Evolutionary conservation across 1,139 yeast species (phyloP), one percentile per base, ranked within the genome.

Genomic region (Protomyces arabidopsidicola): DNA sequence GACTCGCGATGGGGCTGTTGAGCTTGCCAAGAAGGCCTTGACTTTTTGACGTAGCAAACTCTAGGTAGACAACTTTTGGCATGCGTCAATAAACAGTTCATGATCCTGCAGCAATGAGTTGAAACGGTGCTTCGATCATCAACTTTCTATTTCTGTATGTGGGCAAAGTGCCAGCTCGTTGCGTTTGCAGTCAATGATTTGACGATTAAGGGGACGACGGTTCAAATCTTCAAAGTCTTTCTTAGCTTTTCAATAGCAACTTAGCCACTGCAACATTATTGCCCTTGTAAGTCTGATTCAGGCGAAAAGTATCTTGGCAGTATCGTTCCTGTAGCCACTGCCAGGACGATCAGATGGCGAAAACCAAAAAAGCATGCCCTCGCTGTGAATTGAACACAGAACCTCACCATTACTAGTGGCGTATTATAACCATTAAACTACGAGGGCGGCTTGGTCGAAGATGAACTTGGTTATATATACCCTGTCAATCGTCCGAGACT

Each of bases 1-100:
- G 72, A 81, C 95, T 38, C 78, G 81, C 69, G 97, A 90, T 60
- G 88, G 88, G 31, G 98, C 87, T 18, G 75, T 89, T 65, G 76
- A 82, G 71, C 80, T 93, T 75, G 97, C 98, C n/a, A 78, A 77
- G 71, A 75, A 79, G 72, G 84, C 85, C 51, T 72, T 80, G 55
- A 22, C 39, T 20, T 34, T 62, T 10, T 48, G 48, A 42, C 6
- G 10, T 2, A 34, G 16, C 22, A 9, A 22, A 22, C n/a, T 38
- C n/a, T 8, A 27, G 42, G 4, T 4, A 36, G 42, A 36, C 10
- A 36, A 36, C 42, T 1, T n/a, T 14, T 36, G 6, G 42, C 36
- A 34, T 34, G 10, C 10, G 36, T 34, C 6, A 34, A 34, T 8
- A 10, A 14, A 35, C 2, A 35, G 2, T 2, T 14, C 38, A 2